Conservation (phyloP, 2,329 filamentous ascomycete species). For the Penicillium glabrum region DNA sequence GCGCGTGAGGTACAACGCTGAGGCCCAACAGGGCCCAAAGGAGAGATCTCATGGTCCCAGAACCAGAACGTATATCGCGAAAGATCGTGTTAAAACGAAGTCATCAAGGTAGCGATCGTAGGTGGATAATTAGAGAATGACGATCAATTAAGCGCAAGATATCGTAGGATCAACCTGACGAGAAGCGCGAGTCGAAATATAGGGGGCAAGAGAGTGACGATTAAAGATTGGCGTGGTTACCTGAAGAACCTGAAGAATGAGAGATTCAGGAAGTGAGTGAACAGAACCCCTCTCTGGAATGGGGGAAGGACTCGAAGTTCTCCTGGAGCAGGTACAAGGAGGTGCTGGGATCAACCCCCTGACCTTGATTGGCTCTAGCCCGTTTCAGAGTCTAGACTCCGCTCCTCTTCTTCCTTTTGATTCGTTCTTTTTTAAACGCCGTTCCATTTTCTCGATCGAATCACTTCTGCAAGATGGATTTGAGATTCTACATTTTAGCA, state of each 20-base stretch:
- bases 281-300: slow-evolving; percentile 1
- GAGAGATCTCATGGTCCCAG: slow-evolving; percentile 24
- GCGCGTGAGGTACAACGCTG: slow-evolving; percentile 41
- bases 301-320: slow-evolving; percentile 10
- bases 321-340: neutral
- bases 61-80: neutral
- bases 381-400: slow-evolving; percentile 24
- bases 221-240: neutral
- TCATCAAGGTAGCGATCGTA: slow-evolving; percentile 4
- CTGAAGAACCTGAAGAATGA: slow-evolving; percentile 3
- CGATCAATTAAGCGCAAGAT: neutral
- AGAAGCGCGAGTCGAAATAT: neutral
- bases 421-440: neutral
- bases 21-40: slow-evolving; percentile 28
- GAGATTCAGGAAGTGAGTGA: slow-evolving; percentile 2
- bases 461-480: neutral
- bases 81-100: slow-evolving; percentile 1
- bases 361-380: slow-evolving; percentile 17
- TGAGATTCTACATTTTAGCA: neutral
- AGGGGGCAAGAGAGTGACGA: neutral
- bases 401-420: neutral
- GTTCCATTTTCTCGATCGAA: neutral
- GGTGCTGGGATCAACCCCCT: slow-evolving; percentile 9
- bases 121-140: neutral
- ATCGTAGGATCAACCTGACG: slow-evolving; percentile 23